Evolutionary conservation across 2,329 filamentous ascomycete genomes (phyloP).

Genomic region (Diaporthe citri): DNA sequence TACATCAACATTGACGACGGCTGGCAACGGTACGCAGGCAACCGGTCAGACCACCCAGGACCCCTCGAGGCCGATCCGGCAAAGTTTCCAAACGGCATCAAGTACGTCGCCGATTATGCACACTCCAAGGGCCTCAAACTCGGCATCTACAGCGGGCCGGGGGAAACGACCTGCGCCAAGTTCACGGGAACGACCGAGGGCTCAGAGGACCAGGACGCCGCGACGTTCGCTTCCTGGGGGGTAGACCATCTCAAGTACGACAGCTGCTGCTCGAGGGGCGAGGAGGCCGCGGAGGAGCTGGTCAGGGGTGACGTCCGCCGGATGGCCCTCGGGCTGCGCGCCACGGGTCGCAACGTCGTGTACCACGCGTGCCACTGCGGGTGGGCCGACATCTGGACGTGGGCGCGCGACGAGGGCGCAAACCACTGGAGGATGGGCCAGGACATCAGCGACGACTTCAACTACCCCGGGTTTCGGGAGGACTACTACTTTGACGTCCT

Average conservation of each 20-base stretch:
- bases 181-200: constrained; percentile 25
- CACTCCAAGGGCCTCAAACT: constrained; percentile 32
- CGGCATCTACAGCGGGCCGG: constrained; percentile 32
- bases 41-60: constrained; percentile 29
- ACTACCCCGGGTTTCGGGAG: constrained; percentile 26
- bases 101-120: constrained; percentile 23
- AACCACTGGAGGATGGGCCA: constrained; percentile 36
- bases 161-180: constrained; percentile 29
- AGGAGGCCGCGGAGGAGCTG: not conserved
- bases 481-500: constrained; percentile 56
- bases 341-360: constrained; percentile 28
- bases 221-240: constrained; percentile 25
- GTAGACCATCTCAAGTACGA: constrained; percentile 35
- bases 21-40: constrained; percentile 30
- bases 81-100: constrained; percentile 27
- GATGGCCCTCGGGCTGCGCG: constrained; percentile 32
- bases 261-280: constrained; percentile 26
- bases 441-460: constrained; percentile 36
- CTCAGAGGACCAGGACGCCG: constrained; percentile 20
- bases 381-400: constrained; percentile 32
- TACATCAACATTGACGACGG: constrained; percentile 33
- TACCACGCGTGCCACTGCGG: constrained; percentile 35
- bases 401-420: constrained; percentile 34
- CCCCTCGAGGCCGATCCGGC: constrained; percentile 18
- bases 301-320: constrained; percentile 27